Conservation (phyloP, 2,329 filamentous ascomycete species). For the Sarocladiaceae sp. region DNA sequence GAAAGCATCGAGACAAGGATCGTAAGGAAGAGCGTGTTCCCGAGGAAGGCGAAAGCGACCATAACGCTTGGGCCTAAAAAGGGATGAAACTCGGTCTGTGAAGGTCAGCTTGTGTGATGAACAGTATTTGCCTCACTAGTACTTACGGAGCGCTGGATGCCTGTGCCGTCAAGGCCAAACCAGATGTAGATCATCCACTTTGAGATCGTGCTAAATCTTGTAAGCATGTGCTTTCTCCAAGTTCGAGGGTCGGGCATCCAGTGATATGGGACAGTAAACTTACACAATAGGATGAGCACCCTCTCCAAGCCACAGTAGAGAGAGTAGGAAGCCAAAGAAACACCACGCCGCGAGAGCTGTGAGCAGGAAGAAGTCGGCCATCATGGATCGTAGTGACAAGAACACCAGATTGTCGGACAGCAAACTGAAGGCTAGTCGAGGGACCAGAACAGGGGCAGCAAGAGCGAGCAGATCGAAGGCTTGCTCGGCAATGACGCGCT, state of each 20-base stretch:
- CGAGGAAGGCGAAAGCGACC: slow-evolving; percentile 80
- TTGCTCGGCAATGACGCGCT: slow-evolving; percentile 52
- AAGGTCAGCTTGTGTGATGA: too few species aligned
- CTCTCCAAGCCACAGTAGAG: slow-evolving; percentile 73
- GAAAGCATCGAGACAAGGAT: slow-evolving; percentile 84
- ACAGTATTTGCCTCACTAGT: background rate
- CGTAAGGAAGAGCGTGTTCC: slow-evolving; percentile 84
- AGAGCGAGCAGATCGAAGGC: slow-evolving; percentile 76
- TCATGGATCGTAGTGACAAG: slow-evolving; percentile 76
- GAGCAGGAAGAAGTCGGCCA: slow-evolving; percentile 77
- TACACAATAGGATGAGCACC: slow-evolving; percentile 55
- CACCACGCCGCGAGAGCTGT: slow-evolving; percentile 76
- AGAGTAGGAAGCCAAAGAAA: slow-evolving; percentile 76
- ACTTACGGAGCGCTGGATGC: slow-evolving; percentile 52
- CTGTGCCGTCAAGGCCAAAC: slow-evolving; percentile 77
- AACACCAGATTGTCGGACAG: slow-evolving; percentile 83
- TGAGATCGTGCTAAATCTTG: slow-evolving; percentile 57
- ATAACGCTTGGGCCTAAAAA: slow-evolving; percentile 76
- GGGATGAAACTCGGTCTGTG: slow-evolving; percentile 70
- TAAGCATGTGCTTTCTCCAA: background rate
- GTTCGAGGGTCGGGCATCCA: slow-evolving; percentile 11
- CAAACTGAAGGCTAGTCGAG: slow-evolving; percentile 76
- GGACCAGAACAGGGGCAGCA: slow-evolving; percentile 72
- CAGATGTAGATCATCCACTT: slow-evolving; percentile 95
- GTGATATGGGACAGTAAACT: slow-evolving; percentile 16